Evolutionary conservation across 2,329 filamentous ascomycete species (phyloP).

Genomic region (Pezicula radicicola): DNA sequence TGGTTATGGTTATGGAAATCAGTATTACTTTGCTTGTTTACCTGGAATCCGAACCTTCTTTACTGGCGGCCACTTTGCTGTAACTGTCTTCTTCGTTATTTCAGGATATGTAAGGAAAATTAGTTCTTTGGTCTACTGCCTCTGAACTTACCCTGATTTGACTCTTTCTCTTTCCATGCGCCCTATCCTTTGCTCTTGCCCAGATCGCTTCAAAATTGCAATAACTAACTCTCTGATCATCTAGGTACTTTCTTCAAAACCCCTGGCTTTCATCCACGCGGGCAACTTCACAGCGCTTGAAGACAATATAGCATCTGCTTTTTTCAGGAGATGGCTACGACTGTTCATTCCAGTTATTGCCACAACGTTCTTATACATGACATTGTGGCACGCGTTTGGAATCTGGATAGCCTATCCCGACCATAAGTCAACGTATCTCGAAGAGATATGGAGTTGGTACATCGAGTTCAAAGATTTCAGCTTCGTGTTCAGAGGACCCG

Average conservation of each 20-base stretch:
- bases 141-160: too few relatives aligned
- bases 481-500: conserved; percentile 59
- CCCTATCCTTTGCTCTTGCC: too few relatives aligned
- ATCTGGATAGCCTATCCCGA: conserved; percentile 17
- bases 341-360: conserved; percentile 41
- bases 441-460: conserved; percentile 27
- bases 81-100: conserved; percentile 47
- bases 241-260: conserved; percentile 42
- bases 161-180: too few relatives aligned
- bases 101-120: conserved; percentile 39
- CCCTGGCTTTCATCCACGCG: conserved; percentile 36
- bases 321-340: conserved; percentile 43
- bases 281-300: conserved; percentile 22
- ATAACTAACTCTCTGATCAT: conserved; percentile 40
- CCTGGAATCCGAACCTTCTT: conserved; percentile 59
- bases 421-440: conserved; percentile 15
- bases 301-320: conserved; percentile 39
- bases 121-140: too few relatives aligned
- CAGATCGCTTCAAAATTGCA: too few relatives aligned
- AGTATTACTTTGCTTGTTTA: conserved; percentile 38
- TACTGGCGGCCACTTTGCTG: conserved; percentile 56
- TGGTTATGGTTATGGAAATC: conserved; percentile 26
- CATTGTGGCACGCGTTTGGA: conserved; percentile 23
- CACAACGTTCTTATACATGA: conserved; percentile 35
- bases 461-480: conserved; percentile 64